phyloP scores from a whole-genome alignment of 495 filamentous ascomycete genomes.

The Penicillium ochrochloron region DNA sequence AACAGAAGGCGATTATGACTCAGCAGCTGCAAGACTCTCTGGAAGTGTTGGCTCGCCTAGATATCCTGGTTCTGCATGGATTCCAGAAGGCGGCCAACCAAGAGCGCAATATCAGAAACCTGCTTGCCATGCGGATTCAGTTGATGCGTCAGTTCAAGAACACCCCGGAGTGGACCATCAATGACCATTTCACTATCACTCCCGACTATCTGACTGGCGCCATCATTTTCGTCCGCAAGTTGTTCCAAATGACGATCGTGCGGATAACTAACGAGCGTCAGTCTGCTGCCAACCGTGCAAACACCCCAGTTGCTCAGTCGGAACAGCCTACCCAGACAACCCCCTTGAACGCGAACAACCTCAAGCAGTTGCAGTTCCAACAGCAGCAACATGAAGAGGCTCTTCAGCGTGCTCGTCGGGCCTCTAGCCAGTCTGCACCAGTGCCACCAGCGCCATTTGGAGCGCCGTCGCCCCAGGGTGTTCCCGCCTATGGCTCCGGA shows the following conservation, averaged over 20 bases:
- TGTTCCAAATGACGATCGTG: constrained; percentile 48
- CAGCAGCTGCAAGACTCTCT: constrained; percentile 48
- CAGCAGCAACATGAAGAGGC: constrained; percentile 50
- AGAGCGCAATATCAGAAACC: constrained; percentile 47
- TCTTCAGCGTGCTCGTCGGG: constrained; percentile 45
- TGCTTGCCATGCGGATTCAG: constrained; percentile 55
- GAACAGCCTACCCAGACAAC: constrained; percentile 42
- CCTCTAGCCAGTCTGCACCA: constrained; percentile 64
- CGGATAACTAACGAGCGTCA: constrained; percentile 45
- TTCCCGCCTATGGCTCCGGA: constrained; percentile 58
- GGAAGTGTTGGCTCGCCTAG: constrained; percentile 47
- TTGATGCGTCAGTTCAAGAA: constrained; percentile 61
- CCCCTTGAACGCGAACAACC: constrained; percentile 67
- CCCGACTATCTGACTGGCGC: constrained; percentile 58
- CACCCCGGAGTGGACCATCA: constrained; percentile 55
- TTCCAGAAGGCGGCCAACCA: constrained; percentile 44
- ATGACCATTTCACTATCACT: constrained; percentile 62
- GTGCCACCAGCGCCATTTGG: constrained; percentile 69
- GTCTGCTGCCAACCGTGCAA: constrained; percentile 31
- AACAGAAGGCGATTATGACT: constrained; percentile 53
- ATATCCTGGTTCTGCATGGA: constrained; percentile 44
- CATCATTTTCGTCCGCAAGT: constrained; percentile 49
- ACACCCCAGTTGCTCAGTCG: constrained; percentile 29
- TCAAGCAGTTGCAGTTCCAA: constrained; percentile 56
- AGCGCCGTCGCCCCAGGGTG: constrained; percentile 71